A percentile compares a stretch with the other conserved stretches of the same genome.
Conservation (phyloP, 306 rosid species). For the Medicago truncatula region DNA sequence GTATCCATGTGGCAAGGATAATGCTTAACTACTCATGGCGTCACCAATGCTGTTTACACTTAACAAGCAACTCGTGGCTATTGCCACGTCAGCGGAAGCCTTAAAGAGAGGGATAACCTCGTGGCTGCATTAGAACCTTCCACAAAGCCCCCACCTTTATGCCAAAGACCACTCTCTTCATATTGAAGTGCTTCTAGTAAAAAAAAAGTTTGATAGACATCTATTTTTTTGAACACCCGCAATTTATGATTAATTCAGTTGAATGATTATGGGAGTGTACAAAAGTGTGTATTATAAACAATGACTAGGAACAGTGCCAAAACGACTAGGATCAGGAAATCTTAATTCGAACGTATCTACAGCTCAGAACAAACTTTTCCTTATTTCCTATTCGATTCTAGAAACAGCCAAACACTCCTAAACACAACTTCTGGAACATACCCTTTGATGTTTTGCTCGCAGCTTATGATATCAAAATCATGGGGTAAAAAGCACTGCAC, state of each 20-base stretch:
- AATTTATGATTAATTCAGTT: too few species aligned
- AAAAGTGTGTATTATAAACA: too few species aligned
- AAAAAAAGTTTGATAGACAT: too few species aligned
- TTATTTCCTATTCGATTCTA: background rate
- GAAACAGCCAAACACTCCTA: background rate
- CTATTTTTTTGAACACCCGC: too few species aligned
- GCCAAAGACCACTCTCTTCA: background rate
- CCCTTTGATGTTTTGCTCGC: background rate
- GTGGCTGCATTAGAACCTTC: slow-evolving; percentile 20
- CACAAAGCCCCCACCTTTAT: background rate
- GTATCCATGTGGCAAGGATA: slow-evolving; percentile 47
- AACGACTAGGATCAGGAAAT: background rate
- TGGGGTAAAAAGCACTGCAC: background rate
- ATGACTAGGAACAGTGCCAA: background rate
- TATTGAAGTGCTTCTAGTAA: too few species aligned
- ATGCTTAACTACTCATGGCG: slow-evolving; percentile 24
- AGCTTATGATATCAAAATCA: background rate
- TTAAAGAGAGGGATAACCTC: slow-evolving; percentile 30
- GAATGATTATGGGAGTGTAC: too few species aligned
- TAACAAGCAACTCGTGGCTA: background rate
- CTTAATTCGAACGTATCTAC: background rate
- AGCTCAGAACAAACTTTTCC: background rate
- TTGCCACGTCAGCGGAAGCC: slow-evolving; percentile 30
- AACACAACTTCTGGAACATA: background rate
- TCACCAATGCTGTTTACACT: slow-evolving; percentile 23